Evolutionary conservation across 257 asterid species (phyloP), one percentile per base, ranked within the genome.

Genomic region (Scutellaria minor): DNA sequence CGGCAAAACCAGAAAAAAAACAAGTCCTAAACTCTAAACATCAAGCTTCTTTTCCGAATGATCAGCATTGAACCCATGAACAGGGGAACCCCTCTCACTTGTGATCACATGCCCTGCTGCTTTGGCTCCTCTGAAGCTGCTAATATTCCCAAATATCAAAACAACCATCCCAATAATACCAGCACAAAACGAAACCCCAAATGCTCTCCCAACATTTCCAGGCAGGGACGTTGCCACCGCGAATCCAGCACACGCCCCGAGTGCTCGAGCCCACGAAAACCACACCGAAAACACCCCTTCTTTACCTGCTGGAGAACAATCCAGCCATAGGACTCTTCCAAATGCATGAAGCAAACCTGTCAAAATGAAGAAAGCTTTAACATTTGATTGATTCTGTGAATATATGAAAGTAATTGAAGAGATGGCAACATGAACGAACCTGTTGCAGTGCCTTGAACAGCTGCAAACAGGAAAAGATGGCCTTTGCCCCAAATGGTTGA

Each of bases 241-340:
- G 15, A 88, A 92, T 37, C 98, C 96, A 6, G 87, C 85, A 35
- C 96, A 90, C 1, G 91, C 76, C 35, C 95, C 96, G 0, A 88
- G 77, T 1, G 86, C 91, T 70, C 91, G 79, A 2, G 85, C 85
- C 96, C 96, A 86, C 20, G 97, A 90, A 68, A 90, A 88, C 96
- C 97, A 93, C 13, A 85, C 91, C 0, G 97, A 93, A 27, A 93
- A 93, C 0, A 86, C 91, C 0, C 98, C 98, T 84, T 93, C 98
- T 82, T 90, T 90, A 8, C 97, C 97, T 10, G 86, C 85, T 0
- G 98, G 98, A 12, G 96, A 84, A 69, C 98, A 93, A 22, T 93
- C 97, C 73, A 90, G 45, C 87, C 87, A 75, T 51, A 93, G 85
- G 41, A 88, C 97, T 73, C 97, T 82, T 27, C 97, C 96, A 64